Conservation (phyloP, 2,329 filamentous ascomycete genomes). For the Ascocoryne sarcoides region DNA sequence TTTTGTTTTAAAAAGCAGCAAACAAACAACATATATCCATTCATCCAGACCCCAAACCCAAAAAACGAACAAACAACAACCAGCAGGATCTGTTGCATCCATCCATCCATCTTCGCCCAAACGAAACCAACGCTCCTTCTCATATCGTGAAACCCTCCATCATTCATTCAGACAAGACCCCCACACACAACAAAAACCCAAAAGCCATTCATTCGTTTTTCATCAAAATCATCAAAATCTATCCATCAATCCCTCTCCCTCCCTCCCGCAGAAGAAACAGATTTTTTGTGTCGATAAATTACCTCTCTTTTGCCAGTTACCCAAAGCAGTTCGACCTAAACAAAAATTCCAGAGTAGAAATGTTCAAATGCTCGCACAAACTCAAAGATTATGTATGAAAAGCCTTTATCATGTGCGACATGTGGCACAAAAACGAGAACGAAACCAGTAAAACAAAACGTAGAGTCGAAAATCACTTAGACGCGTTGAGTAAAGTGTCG, state of each 20-base stretch:
- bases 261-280: not conserved
- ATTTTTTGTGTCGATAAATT: not conserved
- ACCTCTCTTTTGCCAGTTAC: not conserved
- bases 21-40: not conserved
- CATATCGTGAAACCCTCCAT: too few relatives aligned
- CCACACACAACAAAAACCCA: too few relatives aligned
- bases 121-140: too few relatives aligned
- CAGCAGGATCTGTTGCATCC: not conserved
- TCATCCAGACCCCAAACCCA: not conserved
- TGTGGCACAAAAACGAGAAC: too few relatives aligned
- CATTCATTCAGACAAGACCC: too few relatives aligned
- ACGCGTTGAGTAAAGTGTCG: conserved; percentile 19
- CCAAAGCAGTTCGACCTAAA: not conserved
- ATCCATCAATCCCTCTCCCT: too few relatives aligned
- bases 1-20: not conserved
- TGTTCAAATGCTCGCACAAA: too few relatives aligned
- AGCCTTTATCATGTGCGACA: not conserved
- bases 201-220: too few relatives aligned
- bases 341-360: not conserved
- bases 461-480: not conserved
- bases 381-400: not conserved
- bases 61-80: not conserved
- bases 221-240: too few relatives aligned
- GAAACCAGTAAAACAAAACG: too few relatives aligned
- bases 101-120: not conserved